phyloP scores from a whole-genome alignment of 345 rosid species.

The Physaria fendleri region DNA sequence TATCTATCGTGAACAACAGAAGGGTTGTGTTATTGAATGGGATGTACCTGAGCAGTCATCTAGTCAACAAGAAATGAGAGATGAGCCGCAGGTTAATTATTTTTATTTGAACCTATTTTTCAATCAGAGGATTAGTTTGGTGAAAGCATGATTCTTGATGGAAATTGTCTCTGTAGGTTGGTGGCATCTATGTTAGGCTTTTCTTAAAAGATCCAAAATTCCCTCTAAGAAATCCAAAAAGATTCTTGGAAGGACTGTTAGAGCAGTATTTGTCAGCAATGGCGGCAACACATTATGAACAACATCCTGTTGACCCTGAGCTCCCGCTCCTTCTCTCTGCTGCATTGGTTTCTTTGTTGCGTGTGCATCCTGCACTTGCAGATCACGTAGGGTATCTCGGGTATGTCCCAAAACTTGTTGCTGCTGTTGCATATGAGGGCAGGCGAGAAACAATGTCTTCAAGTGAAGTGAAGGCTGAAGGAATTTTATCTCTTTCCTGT shows the following conservation, averaged over 20 bases:
- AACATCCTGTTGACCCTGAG: constrained; percentile 75
- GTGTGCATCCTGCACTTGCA: constrained; percentile 97
- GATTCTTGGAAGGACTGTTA: constrained; percentile 93
- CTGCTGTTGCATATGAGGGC: constrained; percentile 96
- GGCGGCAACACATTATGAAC: constrained; percentile 84
- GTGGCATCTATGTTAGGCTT: constrained; percentile 89
- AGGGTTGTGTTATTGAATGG: constrained; percentile 93
- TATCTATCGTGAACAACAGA: constrained; percentile 83
- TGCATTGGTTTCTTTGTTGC: constrained; percentile 93
- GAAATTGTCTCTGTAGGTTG: constrained; percentile 53
- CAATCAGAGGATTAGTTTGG: background rate
- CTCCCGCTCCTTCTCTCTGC: constrained; percentile 96
- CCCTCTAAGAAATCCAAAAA: constrained; percentile 92
- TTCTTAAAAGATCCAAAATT: constrained; percentile 97
- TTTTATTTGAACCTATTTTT: background rate
- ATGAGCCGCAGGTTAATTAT: constrained; percentile 77
- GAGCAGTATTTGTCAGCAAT: constrained; percentile 94
- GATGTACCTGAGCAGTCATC: constrained; percentile 96
- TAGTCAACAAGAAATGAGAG: constrained; percentile 85
- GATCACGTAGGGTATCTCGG: constrained; percentile 99
- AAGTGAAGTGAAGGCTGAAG: constrained; percentile 50
- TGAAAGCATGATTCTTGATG: constrained; percentile 7
- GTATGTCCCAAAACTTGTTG: constrained; percentile 92
- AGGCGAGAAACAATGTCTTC: constrained; percentile 90
- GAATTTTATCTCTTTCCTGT: constrained; percentile 6